These are phyloP conservation scores for Elaeis oleifera DNA, from an alignment of 202 grass and related monocot genomes.

Conservation along the genomic window DNA sequence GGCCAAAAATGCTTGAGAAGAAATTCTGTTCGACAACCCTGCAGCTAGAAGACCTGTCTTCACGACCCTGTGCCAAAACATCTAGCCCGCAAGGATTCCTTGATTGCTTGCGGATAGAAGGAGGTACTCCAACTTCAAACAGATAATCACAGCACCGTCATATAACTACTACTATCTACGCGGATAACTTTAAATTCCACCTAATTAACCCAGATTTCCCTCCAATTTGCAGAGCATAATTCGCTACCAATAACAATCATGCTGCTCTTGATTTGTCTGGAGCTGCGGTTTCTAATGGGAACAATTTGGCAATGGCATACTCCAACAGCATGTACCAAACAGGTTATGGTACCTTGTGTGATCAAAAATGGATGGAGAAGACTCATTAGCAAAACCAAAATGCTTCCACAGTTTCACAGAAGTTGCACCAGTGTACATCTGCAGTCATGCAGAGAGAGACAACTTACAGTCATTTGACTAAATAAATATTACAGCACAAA, in stretches of 20 bases:
- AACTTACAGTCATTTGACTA: neutral
- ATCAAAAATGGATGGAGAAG: constrained; percentile 3
- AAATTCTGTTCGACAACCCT: too few species aligned
- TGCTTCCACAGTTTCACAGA: constrained; percentile 9
- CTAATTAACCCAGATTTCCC: neutral
- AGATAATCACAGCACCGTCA: too few species aligned
- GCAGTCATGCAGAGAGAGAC: neutral
- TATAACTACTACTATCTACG: too few species aligned
- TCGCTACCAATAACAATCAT: constrained; percentile 1
- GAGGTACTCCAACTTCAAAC: too few species aligned
- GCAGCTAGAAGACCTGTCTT: too few species aligned
- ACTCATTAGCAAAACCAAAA: neutral
- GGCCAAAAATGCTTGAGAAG: too few species aligned
- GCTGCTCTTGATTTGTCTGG: neutral
- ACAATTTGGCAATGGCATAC: constrained; percentile 3
- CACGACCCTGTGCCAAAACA: too few species aligned
- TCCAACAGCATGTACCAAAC: constrained; percentile 12
- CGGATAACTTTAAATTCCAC: neutral
- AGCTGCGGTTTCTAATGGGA: neutral
- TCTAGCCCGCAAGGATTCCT: too few species aligned
- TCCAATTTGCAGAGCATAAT: constrained; percentile 4
- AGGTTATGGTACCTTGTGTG: neutral
- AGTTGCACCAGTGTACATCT: neutral
- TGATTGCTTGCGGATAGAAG: too few species aligned
- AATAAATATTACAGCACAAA: neutral